A percentile compares a stretch with the other conserved stretches of the same genome.
Conservation (phyloP, 129 eudicot genomes). For the Daucus carota region DH1_v3.0 NC_030383.2:61684501-61685000, state of each 20-base stretch:
- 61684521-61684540: no score
- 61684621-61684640: slow-evolving; percentile 2
- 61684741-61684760: slow-evolving; percentile 34
- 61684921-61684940: no score
- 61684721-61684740: slow-evolving; percentile 69
- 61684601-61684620: not conserved
- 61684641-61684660: slow-evolving; percentile 83
- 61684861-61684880: not conserved
- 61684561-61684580: not conserved
- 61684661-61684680: slow-evolving; percentile 46
- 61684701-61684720: slow-evolving; percentile 55
- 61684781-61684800: not conserved
- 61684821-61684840: no score
- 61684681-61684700: slow-evolving; percentile 74
- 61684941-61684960: no score
- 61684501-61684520: no score
- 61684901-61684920: no score
- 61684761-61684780: not conserved
- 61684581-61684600: not conserved
- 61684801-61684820: no score
- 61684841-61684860: no score
- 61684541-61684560: no score
- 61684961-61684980: no score
- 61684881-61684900: no score
- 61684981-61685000: no score